Base-by-base conservation (phyloP, 2,329 filamentous ascomycete genomes). In the Aspergillus amoenus region DNA sequence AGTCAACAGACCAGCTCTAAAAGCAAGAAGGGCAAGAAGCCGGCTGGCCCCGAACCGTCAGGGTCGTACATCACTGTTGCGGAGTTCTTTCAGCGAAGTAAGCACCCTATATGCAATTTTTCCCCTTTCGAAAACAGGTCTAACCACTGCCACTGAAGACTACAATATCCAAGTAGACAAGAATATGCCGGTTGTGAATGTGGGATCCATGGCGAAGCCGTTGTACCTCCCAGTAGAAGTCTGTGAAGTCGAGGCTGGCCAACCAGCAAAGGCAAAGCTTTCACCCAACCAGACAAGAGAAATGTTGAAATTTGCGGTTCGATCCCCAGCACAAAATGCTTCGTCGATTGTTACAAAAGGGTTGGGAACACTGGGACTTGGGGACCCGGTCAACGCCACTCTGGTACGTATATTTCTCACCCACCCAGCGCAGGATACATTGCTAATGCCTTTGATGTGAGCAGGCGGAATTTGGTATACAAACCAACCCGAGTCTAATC, bases 291-390 rank as follows among this genome's bases (percentile, higher is more conserved):
- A 93, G 67, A 89, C 88, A 0, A 78, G 81, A 0, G 66, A 76
- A 0, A 93, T 94, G 90, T 85, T 93, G 45, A 75, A 75, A 0
- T 90, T 91, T 68, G 88, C 91, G 1, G 90, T 88, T 55, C 82
- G 88, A 4, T 76, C 76, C 0, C 90, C 90, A 0, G 79, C 80
- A 1, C 76, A 81, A 5, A 95, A 93, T 62, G 89, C 87, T 0
- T 68, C 79, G 1, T 88, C 87, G 0, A 88, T 94, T 64, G 79
- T 82, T 2, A 79, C 70, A 0, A 79, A 81, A 8, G 88, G 84
- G n/a, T 62, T 65, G 2, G 56, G 76, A 17, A 75, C 84, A 5
- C 78, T 93, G 21, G 82, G 82, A 2, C 78, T 91, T 2, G 81
- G 84, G 43, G 70, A 68, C 1, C 66, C 74, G 2, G 22, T 59